Conservation (phyloP, 306 rosid species). For the Fragaria vesca region DNA sequence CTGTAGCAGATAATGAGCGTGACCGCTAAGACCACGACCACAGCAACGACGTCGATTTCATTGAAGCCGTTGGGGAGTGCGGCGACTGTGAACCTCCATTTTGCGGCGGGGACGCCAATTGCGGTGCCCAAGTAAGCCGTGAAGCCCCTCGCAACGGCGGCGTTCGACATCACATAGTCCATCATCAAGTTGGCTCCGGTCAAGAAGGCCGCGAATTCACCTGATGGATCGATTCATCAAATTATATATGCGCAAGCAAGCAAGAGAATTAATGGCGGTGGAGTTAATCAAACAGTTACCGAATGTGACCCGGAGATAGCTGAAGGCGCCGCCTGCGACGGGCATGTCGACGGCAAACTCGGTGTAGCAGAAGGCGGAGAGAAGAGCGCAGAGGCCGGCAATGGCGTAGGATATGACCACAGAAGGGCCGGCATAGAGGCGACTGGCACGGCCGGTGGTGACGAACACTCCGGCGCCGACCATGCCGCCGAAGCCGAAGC, state of each 20-base stretch:
- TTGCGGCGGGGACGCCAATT: conserved; percentile 63
- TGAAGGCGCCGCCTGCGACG: conserved; percentile 95
- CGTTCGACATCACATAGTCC: conserved; percentile 99
- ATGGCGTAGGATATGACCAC: conserved; percentile 83
- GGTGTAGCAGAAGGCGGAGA: conserved; percentile 94
- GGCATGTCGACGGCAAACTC: conserved; percentile 98
- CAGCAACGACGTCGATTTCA: conserved; percentile 68
- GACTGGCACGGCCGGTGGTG: conserved; percentile 76
- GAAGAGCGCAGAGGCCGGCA: conserved; percentile 90
- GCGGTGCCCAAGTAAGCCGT: conserved; percentile 62
- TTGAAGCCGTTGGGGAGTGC: conserved; percentile 67
- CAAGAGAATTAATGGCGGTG: too few species aligned
- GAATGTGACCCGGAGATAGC: conserved; percentile 92
- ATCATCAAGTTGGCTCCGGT: conserved; percentile 80
- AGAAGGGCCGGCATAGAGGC: conserved; percentile 64
- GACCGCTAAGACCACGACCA: conserved; percentile 57
- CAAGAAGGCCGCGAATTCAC: conserved; percentile 83
- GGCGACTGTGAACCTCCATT: conserved; percentile 66
- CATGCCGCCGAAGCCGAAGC: conserved; percentile 87
- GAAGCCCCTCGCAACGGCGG: conserved; percentile 77
- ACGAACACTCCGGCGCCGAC: conserved; percentile 90
- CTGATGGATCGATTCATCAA: conserved; percentile 17
- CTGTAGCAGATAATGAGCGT: conserved; percentile 83
- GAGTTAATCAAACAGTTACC: conserved; percentile 28
- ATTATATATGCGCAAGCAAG: too few species aligned